A percentile compares a stretch with the other conserved stretches of the same genome.
phyloP scores from a whole-genome alignment of 176 grass and related monocot genomes.

The Thinopyrum elongatum region DNA sequence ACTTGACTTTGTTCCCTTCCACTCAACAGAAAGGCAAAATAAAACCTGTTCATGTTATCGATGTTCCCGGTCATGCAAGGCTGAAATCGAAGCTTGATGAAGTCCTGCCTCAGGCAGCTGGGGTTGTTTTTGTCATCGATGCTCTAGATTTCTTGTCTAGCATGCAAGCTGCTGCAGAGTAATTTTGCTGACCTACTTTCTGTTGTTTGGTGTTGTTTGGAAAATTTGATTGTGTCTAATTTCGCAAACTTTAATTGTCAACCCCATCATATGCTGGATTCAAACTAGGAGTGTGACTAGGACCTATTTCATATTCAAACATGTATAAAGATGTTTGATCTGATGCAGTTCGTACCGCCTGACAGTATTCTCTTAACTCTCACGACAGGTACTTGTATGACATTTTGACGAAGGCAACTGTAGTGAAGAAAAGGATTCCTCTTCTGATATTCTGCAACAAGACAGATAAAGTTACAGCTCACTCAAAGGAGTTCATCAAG shows the following conservation, averaged over 20 bases:
- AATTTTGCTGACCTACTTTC: constrained; percentile 29
- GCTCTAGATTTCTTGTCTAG: constrained; percentile 87
- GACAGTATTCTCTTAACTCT: neutral
- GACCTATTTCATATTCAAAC: neutral
- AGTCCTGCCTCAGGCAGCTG: constrained; percentile 70
- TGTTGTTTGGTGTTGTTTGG: neutral
- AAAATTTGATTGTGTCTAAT: neutral
- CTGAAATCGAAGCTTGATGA: constrained; percentile 92
- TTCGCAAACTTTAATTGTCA: neutral
- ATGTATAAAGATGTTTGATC: neutral
- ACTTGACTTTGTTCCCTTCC: neutral
- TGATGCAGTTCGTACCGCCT: neutral
- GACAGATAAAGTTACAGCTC: constrained; percentile 97
- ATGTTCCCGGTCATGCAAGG: constrained; percentile 93
- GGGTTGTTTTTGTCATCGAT: constrained; percentile 79
- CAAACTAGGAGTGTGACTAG: neutral
- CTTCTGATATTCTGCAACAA: constrained; percentile 94
- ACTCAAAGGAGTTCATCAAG: constrained; percentile 96
- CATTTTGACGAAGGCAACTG: constrained; percentile 76
- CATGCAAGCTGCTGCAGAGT: constrained; percentile 84
- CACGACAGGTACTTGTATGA: constrained; percentile 84
- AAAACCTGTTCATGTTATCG: constrained; percentile 82
- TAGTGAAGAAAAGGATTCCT: constrained; percentile 75
- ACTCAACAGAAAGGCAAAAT: constrained; percentile 61
- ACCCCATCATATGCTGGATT: neutral